Conservation (phyloP, 805 yeast species). For the Helenozyma baotianmanensis region DNA sequence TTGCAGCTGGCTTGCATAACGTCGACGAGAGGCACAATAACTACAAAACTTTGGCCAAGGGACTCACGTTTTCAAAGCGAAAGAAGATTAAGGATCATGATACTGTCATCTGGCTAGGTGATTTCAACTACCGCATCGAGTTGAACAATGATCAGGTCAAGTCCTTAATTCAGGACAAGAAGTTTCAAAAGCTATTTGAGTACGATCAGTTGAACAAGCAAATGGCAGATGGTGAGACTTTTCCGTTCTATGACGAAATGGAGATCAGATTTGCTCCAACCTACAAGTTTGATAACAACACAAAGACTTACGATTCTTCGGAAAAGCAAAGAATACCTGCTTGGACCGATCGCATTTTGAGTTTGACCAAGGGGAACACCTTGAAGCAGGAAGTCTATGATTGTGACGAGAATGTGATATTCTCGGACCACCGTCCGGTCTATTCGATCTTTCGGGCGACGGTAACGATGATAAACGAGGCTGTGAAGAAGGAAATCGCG, state of each 20-base stretch:
- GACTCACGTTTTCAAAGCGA: conserved; percentile 58
- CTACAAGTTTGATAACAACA: conserved; percentile 88
- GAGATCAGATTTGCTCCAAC: conserved; percentile 84
- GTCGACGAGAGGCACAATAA: conserved; percentile 82
- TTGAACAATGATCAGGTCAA: conserved; percentile 70
- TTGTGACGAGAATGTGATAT: conserved; percentile 49
- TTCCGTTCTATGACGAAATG: conserved; percentile 79
- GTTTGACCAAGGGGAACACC: conserved; percentile 49
- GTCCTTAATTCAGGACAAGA: conserved; percentile 38
- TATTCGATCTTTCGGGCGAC: conserved; percentile 62
- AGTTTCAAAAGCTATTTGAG: conserved; percentile 53
- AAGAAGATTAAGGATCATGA: conserved; percentile 68
- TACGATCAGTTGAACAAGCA: conserved; percentile 77
- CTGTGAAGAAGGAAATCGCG: conserved; percentile 49
- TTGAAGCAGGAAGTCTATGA: conserved; percentile 59
- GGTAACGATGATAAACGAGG: conserved; percentile 64
- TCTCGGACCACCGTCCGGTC: conserved; percentile 92
- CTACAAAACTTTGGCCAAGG: conserved; percentile 71
- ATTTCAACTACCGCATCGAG: conserved; percentile 80
- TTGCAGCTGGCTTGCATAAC: conserved; percentile 88
- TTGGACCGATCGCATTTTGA: conserved; percentile 91
- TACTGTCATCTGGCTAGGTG: conserved; percentile 86
- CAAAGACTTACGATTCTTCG: conserved; percentile 75
- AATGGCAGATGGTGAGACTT: conserved; percentile 66
- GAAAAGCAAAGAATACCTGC: conserved; percentile 94